Evolutionary conservation across 345 rosid genomes (phyloP).

Genomic region (Eucalyptus cloeziana): DNA sequence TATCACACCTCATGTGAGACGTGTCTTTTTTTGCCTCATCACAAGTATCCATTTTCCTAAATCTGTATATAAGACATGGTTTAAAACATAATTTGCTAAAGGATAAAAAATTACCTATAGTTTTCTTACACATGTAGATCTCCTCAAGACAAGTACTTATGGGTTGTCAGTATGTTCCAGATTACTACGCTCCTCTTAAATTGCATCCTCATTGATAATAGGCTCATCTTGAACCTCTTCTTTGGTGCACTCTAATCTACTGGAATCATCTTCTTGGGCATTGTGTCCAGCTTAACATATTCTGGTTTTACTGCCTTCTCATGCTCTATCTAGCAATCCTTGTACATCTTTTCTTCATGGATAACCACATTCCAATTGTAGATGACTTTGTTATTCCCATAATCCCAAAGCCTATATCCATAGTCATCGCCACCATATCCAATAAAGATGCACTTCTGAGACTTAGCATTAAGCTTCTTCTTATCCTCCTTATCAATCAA

Average conservation of each 20-base stretch:
- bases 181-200: no score
- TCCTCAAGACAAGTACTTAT: not conserved
- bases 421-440: not conserved
- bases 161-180: not conserved
- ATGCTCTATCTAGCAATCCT: no score
- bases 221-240: not conserved
- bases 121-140: not conserved
- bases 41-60: not conserved
- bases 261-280: not conserved
- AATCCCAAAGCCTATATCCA: not conserved
- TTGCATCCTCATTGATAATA: no score
- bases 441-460: not conserved
- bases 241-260: not conserved
- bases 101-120: no score
- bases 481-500: not conserved
- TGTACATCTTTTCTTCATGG: not conserved
- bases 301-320: not conserved
- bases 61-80: no score
- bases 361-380: not conserved
- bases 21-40: not conserved
- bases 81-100: no score
- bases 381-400: not conserved
- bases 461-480: not conserved
- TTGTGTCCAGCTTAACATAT: not conserved
- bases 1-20: not conserved